A percentile compares a stretch with the other conserved stretches of the same genome.
phyloP scores from a whole-genome alignment of 108 stramenopile species.

The Conticribra weissflogii region DNA sequence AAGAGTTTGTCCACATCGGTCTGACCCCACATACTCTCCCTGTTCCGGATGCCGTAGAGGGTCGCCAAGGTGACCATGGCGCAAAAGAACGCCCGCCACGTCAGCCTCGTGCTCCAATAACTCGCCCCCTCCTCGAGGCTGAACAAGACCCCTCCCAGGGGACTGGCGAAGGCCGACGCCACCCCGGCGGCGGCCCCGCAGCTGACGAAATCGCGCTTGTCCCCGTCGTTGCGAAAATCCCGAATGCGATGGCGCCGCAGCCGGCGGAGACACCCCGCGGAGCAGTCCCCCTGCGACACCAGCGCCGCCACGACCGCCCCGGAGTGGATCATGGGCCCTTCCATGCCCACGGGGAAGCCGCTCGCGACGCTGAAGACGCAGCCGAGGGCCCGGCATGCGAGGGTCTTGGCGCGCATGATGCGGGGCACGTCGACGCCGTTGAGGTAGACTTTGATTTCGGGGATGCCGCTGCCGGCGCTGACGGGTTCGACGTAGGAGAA shows the following conservation, averaged over 20 bases:
- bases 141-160: constrained; percentile 97
- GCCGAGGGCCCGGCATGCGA: constrained; percentile 93
- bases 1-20: constrained; percentile 91
- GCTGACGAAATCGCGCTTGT: constrained; percentile 93
- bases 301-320: constrained; percentile 83
- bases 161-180: constrained; percentile 92
- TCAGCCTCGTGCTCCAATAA: constrained; percentile 95
- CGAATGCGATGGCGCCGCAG: constrained; percentile 80
- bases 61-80: constrained; percentile 94
- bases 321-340: constrained; percentile 95
- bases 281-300: constrained; percentile 86
- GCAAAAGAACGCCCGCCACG: constrained; percentile 96
- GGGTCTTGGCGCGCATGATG: constrained; percentile 90
- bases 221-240: constrained; percentile 92
- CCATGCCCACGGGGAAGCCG: constrained; percentile 96
- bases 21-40: constrained; percentile 86
- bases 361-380: constrained; percentile 92
- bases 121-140: constrained; percentile 94
- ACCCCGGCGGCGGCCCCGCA: constrained; percentile 97
- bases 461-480: constrained; percentile 95
- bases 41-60: constrained; percentile 79
- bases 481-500: constrained; percentile 92
- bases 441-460: constrained; percentile 96
- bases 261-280: constrained; percentile 89
- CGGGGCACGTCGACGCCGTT: constrained; percentile 95